A percentile compares a stretch with the other conserved stretches of the same genome.
Evolutionary conservation across 176 grass and related monocot species (phyloP).

Genomic region (Elaeis guineensis): DNA sequence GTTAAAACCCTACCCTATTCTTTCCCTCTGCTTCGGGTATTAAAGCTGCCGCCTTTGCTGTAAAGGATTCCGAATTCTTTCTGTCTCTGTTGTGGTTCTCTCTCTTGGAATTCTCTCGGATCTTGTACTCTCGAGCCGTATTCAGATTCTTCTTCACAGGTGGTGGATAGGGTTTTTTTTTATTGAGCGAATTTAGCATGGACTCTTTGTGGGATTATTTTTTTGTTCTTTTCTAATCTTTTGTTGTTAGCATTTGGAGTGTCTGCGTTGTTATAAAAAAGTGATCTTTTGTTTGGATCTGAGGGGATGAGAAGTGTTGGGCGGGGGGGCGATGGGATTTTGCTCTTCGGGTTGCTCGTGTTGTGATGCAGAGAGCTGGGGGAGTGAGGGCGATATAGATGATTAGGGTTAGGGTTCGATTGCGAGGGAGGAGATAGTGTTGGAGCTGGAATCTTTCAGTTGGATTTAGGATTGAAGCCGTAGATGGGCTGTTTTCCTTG

Average conservation of each 20-base stretch:
- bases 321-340: not conserved
- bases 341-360: not conserved
- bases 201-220: not conserved
- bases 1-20: too few species aligned
- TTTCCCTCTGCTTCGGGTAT: too few species aligned
- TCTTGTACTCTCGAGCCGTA: too few species aligned
- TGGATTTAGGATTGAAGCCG: not conserved
- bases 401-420: not conserved
- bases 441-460: not conserved
- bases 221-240: slow-evolving; percentile 7
- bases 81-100: too few species aligned
- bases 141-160: too few species aligned
- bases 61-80: too few species aligned
- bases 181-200: slow-evolving; percentile 1
- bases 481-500: slow-evolving; percentile 72
- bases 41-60: too few species aligned
- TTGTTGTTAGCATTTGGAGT: slow-evolving; percentile 13
- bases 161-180: not conserved
- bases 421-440: not conserved
- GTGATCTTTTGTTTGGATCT: slow-evolving; percentile 2
- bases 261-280: not conserved
- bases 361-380: not conserved
- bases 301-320: not conserved
- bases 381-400: not conserved
- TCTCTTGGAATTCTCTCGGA: too few species aligned